Conservation (phyloP, 805 yeast species). For the Nakazawaea populi region DNA sequence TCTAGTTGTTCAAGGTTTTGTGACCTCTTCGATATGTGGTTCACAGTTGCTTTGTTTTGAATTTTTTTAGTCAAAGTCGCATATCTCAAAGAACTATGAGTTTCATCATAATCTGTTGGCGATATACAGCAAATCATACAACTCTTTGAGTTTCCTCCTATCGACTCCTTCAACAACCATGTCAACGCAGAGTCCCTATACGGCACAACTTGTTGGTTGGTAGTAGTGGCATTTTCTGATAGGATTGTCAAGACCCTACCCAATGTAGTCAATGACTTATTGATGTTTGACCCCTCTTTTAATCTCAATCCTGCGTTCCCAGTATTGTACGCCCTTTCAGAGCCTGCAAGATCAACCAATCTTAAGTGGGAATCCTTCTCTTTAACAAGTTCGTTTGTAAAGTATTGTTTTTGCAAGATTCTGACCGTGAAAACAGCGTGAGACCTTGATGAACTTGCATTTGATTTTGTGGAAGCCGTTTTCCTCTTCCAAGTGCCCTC, state of each 20-base stretch:
- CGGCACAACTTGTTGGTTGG: slow-evolving; percentile 42
- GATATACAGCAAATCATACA: slow-evolving; percentile 87
- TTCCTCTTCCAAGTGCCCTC: slow-evolving; percentile 54
- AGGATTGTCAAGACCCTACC: slow-evolving; percentile 58
- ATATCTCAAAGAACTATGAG: slow-evolving; percentile 68
- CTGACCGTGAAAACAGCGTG: slow-evolving; percentile 71
- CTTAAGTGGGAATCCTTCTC: slow-evolving; percentile 55
- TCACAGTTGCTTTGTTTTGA: slow-evolving; percentile 51
- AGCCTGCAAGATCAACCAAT: slow-evolving; percentile 77
- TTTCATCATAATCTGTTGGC: slow-evolving; percentile 73
- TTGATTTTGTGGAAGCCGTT: slow-evolving; percentile 70
- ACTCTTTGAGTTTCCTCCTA: slow-evolving; percentile 80
- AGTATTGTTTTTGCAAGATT: slow-evolving; percentile 49
- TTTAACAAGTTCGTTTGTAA: slow-evolving; percentile 32
- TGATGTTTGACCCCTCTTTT: slow-evolving; percentile 72
- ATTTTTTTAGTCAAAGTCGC: slow-evolving; percentile 74
- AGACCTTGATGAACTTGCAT: slow-evolving; percentile 68
- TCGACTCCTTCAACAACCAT: slow-evolving; percentile 65
- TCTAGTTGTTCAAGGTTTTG: slow-evolving; percentile 11
- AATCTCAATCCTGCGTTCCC: slow-evolving; percentile 57
- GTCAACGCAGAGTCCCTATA: slow-evolving; percentile 74
- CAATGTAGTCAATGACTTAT: slow-evolving; percentile 69
- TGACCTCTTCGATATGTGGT: slow-evolving; percentile 19
- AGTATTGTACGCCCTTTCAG: slow-evolving; percentile 62
- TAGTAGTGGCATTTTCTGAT: slow-evolving; percentile 31